Conservation (phyloP, 805 yeast species). For the Yamadazyma phyllophila region DNA sequence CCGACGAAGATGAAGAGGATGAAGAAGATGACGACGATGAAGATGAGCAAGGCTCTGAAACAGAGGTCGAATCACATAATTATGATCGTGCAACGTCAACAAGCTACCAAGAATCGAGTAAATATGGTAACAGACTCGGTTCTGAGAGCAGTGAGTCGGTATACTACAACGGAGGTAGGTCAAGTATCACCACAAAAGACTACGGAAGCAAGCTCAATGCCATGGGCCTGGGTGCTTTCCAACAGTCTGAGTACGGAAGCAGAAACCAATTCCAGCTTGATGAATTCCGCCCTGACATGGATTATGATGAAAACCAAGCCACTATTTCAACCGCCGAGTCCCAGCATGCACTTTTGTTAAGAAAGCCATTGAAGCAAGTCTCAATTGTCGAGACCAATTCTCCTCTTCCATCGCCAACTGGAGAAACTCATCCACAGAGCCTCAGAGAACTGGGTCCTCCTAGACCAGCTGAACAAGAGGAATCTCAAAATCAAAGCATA, state of each 20-base stretch:
- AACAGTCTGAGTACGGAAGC: background rate
- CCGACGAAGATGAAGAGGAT: background rate
- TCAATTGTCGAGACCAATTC: conserved; percentile 7
- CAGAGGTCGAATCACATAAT: conserved; percentile 5
- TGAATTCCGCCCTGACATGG: background rate
- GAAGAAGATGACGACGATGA: conserved; percentile 4
- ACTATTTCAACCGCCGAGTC: conserved; percentile 5
- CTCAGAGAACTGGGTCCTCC: background rate
- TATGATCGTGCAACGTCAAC: conserved; percentile 2
- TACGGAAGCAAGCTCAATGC: background rate
- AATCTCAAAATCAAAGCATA: too few relatives aligned
- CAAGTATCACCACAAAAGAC: background rate
- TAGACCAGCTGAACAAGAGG: too few relatives aligned
- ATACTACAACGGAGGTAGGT: background rate
- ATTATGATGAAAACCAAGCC: conserved; percentile 5
- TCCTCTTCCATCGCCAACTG: conserved; percentile 5
- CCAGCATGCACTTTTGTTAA: conserved; percentile 5
- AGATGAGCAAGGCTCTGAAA: conserved; percentile 6
- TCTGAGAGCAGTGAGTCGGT: background rate
- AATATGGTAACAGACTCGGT: background rate
- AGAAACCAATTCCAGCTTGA: background rate
- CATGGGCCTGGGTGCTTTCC: background rate
- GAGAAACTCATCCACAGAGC: conserved; percentile 1
- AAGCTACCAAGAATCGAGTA: conserved; percentile 1
- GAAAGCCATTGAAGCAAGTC: conserved; percentile 5